Percentiles rank a stretch among this genome's conserved stretches.
Conservation (phyloP, 108 stramenopile species). For the Nitzschia inconspicua region DNA sequence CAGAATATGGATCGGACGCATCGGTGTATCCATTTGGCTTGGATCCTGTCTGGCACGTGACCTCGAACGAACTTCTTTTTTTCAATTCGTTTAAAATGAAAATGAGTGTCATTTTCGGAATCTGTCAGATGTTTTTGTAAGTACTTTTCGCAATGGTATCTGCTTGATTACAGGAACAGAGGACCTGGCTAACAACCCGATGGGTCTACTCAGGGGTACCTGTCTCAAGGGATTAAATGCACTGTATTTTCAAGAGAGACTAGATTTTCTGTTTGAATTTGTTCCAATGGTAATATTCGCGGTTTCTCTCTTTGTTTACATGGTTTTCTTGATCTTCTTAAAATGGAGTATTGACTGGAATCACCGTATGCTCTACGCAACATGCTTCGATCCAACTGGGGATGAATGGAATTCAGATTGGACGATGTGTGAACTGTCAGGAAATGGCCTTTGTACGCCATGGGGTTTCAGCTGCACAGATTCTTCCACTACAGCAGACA, state of each 20-base stretch:
- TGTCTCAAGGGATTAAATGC: conserved; percentile 90
- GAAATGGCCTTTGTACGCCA: conserved; percentile 77
- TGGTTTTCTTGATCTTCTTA: conserved; percentile 94
- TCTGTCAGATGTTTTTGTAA: conserved; percentile 96
- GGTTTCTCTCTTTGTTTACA: conserved; percentile 93
- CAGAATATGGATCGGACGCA: conserved; percentile 71
- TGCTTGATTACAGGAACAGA: too few species aligned
- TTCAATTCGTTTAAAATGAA: conserved; percentile 99
- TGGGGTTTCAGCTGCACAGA: conserved; percentile 75
- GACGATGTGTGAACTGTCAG: conserved; percentile 49
- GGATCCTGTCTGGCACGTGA: conserved; percentile 97
- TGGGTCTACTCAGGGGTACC: too few species aligned
- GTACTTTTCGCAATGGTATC: too few species aligned
- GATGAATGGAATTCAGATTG: conserved; percentile 76
- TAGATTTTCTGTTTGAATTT: conserved; percentile 93
- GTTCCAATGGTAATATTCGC: conserved; percentile 97
- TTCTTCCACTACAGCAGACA: conserved; percentile 49
- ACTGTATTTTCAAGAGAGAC: conserved; percentile 84
- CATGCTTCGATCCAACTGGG: conserved; percentile 76
- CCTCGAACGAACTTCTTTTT: conserved; percentile 94
- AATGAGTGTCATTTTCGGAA: conserved; percentile 95
- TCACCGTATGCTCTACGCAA: conserved; percentile 89
- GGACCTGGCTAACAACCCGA: too few species aligned
- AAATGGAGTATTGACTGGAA: conserved; percentile 99
- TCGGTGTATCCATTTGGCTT: conserved; percentile 96